Conservation (phyloP, 306 rosid species). For the Cicer judaicum region DNA sequence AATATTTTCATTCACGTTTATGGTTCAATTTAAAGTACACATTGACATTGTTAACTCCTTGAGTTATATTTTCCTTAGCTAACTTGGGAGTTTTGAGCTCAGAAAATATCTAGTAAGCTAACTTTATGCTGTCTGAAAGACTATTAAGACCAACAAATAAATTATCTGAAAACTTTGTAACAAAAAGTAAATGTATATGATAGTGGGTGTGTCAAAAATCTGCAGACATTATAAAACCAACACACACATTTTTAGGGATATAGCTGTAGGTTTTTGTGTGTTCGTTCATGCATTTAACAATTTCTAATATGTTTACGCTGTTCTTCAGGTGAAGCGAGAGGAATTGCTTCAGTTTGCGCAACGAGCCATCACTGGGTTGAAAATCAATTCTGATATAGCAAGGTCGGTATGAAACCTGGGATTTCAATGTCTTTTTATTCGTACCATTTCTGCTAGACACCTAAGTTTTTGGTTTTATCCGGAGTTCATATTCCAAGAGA, state of each 20-base stretch:
- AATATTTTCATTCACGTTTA: conserved; percentile 24
- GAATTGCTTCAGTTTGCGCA: conserved; percentile 99
- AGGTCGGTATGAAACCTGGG: conserved; percentile 63
- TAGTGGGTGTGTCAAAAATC: neutral
- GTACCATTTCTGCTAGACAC: conserved; percentile 6
- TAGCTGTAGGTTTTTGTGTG: conserved; percentile 27
- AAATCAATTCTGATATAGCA: conserved; percentile 70
- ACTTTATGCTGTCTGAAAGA: neutral
- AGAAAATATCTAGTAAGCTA: neutral
- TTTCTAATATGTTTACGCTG: conserved; percentile 30
- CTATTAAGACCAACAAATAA: neutral
- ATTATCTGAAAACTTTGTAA: neutral
- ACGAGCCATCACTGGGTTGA: conserved; percentile 91
- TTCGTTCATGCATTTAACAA: conserved; percentile 6
- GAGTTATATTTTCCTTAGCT: conserved; percentile 31
- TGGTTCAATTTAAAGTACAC: conserved; percentile 21
- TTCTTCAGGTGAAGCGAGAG: conserved; percentile 89
- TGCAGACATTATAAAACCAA: conserved; percentile 8
- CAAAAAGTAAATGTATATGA: neutral
- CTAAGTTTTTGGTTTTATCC: conserved; percentile 3
- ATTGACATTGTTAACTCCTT: conserved; percentile 22
- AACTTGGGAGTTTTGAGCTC: neutral
- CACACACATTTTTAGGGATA: neutral
- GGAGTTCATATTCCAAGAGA: conserved; percentile 7
- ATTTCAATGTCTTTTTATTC: conserved; percentile 33